Percentiles rank a stretch among this genome's conserved stretches.
Evolutionary conservation across 371 early-diverging fungal species (phyloP).

Genomic region (Aphelidium insulamus): DNA sequence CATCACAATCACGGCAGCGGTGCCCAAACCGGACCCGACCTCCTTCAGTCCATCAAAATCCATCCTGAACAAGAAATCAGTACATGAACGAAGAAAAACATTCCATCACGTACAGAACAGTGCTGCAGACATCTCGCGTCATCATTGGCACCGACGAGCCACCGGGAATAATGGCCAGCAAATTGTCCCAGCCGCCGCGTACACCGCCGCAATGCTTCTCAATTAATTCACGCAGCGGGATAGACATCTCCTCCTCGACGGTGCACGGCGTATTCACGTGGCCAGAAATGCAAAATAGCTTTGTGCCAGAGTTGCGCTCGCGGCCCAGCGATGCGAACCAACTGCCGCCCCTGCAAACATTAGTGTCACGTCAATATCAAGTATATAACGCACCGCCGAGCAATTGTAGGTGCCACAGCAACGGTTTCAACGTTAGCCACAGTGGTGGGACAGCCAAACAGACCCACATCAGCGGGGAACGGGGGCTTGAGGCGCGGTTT

Average conservation of each 20-base stretch:
- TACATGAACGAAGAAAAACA: background rate
- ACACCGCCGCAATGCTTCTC: constrained; percentile 95
- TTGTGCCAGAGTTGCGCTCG: constrained; percentile 80
- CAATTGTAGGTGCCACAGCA: constrained; percentile 89
- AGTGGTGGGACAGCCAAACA: constrained; percentile 95
- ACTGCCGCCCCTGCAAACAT: constrained; percentile 36
- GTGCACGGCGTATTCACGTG: constrained; percentile 93
- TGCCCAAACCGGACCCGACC: constrained; percentile 79
- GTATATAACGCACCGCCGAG: constrained; percentile 29
- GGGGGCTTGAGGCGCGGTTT: constrained; percentile 96
- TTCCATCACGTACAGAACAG: constrained; percentile 31
- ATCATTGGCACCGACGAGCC: constrained; percentile 88
- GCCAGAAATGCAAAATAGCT: constrained; percentile 90
- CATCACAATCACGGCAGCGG: constrained; percentile 93
- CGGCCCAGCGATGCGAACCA: constrained; percentile 93
- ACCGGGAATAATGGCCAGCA: constrained; percentile 89
- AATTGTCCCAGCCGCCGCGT: constrained; percentile 96
- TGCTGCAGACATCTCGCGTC: constrained; percentile 64
- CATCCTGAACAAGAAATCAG: constrained; percentile 33
- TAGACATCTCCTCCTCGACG: constrained; percentile 95
- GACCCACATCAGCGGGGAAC: constrained; percentile 93
- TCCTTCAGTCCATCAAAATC: constrained; percentile 93
- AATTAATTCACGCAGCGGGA: constrained; percentile 77
- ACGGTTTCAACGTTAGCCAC: constrained; percentile 96
- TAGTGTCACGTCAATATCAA: background rate